Conservation (phyloP, 148 eudicot species). For the Mesembryanthemum crystallinum region DNA sequence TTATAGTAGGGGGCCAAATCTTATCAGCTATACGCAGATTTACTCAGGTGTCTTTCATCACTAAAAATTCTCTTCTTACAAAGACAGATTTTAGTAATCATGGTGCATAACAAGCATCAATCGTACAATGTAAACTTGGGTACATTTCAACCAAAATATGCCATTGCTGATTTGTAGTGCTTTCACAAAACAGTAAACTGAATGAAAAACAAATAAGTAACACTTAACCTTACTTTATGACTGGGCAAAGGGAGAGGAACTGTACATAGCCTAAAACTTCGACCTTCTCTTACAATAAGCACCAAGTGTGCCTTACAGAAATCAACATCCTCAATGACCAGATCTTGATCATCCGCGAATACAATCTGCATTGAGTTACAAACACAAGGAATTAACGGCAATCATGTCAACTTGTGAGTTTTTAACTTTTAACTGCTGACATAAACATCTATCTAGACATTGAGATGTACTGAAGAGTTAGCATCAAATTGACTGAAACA, state of each 20-base stretch:
- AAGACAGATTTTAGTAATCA: not conserved
- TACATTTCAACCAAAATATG: not conserved
- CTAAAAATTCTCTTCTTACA: not conserved
- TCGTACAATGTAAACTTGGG: not conserved
- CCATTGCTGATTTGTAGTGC: not conserved
- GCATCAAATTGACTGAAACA: not conserved
- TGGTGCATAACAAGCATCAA: not conserved
- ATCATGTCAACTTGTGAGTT: constrained; percentile 6
- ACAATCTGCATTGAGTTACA: constrained; percentile 51
- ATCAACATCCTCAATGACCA: constrained; percentile 81
- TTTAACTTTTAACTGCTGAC: not conserved
- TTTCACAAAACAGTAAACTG: constrained; percentile 1
- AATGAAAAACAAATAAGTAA: not conserved
- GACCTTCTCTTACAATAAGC: constrained; percentile 58
- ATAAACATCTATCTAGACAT: not conserved
- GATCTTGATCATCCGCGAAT: constrained; percentile 57
- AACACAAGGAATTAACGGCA: not conserved
- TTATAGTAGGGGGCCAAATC: too few relatives aligned
- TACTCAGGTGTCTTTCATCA: not conserved
- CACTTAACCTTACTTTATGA: constrained; percentile 42
- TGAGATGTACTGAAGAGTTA: constrained; percentile 5
- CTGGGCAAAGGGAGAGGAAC: constrained; percentile 62
- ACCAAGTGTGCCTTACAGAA: constrained; percentile 68
- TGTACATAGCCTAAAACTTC: constrained; percentile 58
- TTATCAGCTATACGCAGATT: not conserved